phyloP scores from a whole-genome alignment of 1,139 yeast genomes.

The Diutina sp. region DNA sequence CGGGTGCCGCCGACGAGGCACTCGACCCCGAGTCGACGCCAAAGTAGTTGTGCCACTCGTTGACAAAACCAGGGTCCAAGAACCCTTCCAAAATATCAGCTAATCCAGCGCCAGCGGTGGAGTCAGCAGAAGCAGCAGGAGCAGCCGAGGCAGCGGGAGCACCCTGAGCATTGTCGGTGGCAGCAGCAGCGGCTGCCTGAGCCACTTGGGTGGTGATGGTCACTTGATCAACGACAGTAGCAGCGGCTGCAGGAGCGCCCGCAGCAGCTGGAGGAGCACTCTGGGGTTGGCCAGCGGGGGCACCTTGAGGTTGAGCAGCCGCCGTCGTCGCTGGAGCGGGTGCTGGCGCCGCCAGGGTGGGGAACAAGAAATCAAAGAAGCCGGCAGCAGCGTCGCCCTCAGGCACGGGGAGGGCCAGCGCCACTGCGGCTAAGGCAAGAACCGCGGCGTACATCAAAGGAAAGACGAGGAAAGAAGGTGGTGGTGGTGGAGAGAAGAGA shows the following conservation, averaged over 20 bases:
- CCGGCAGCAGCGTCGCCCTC: neutral
- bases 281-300: too few species aligned
- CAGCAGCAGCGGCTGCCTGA: neutral
- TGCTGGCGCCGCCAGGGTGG: neutral
- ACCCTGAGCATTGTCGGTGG: neutral
- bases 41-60: neutral
- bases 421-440: neutral
- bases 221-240: neutral
- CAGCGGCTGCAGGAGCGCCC: neutral
- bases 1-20: neutral
- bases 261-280: neutral
- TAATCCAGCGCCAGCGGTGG: neutral
- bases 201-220: neutral
- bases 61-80: neutral
- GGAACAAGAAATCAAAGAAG: neutral
- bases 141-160: neutral
- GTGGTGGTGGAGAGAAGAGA: neutral
- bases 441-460: neutral
- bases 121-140: neutral
- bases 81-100: neutral
- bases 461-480: neutral
- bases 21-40: neutral
- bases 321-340: neutral
- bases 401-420: neutral
- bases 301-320: neutral